phyloP scores from a whole-genome alignment of 441 rosid species.

The Gossypium aridum region DNA sequence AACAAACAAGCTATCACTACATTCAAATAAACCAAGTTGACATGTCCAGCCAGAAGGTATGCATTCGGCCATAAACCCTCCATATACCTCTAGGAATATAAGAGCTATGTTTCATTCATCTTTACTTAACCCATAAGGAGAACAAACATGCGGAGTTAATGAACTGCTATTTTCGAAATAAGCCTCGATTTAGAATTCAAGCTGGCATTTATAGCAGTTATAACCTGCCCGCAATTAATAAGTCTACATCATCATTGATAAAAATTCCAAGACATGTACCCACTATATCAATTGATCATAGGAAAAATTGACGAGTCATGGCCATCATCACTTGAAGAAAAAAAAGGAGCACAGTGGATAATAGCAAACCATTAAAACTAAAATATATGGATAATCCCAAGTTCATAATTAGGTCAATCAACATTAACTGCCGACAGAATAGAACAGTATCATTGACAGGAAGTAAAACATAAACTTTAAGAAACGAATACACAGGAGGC shows the following conservation, averaged over 20 bases:
- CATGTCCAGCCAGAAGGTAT: background rate
- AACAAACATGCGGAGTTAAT: background rate
- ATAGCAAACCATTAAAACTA: background rate
- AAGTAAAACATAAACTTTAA: background rate
- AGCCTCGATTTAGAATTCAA: background rate
- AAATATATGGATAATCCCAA: background rate
- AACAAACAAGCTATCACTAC: background rate
- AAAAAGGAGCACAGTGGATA: background rate
- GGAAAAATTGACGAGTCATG: conserved; percentile 1
- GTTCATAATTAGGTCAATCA: conserved; percentile 8
- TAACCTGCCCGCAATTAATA: background rate
- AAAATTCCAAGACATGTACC: background rate
- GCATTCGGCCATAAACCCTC: background rate
- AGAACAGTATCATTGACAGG: background rate
- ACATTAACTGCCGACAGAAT: background rate
- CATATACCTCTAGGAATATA: background rate
- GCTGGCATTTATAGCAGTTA: background rate
- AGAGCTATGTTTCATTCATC: background rate
- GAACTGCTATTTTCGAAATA: background rate
- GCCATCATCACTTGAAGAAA: background rate
- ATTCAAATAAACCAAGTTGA: background rate
- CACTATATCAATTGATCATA: conserved; percentile 5
- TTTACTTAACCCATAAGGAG: background rate
- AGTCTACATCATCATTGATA: background rate
- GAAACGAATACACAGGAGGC: background rate